Conservation (phyloP, 192 early-diverging fungal species). For the Entrophospora sp. region DNA sequence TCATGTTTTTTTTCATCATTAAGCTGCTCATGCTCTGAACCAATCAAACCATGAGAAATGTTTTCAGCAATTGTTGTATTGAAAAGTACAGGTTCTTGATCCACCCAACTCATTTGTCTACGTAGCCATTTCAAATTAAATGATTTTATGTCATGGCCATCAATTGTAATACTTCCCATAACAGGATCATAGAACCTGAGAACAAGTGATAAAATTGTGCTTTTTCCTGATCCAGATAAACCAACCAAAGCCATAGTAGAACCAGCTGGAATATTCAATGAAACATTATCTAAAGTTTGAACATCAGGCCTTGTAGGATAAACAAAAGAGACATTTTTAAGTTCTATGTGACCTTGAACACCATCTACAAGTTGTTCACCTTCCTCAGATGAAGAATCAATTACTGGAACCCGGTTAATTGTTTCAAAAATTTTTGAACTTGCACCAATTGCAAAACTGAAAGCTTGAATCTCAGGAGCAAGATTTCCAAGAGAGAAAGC, state of each 20-base stretch:
- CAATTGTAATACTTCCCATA: constrained; percentile 69
- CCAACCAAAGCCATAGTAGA: constrained; percentile 86
- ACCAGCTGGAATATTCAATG: constrained; percentile 78
- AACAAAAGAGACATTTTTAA: constrained; percentile 71
- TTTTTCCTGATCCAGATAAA: constrained; percentile 85
- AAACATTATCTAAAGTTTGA: constrained; percentile 50
- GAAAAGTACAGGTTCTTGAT: constrained; percentile 54
- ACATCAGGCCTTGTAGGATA: constrained; percentile 63
- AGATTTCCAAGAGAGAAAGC: constrained; percentile 61
- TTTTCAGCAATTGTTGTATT: constrained; percentile 41
- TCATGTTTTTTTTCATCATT: neutral
- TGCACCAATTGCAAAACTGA: constrained; percentile 72
- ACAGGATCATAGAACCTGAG: constrained; percentile 91
- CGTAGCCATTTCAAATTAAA: constrained; percentile 58
- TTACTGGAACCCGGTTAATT: constrained; percentile 72
- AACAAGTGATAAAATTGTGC: constrained; percentile 75
- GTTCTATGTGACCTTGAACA: constrained; percentile 33
- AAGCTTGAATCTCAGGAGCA: constrained; percentile 57
- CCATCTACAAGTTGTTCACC: constrained; percentile 31
- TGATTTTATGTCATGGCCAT: constrained; percentile 84
- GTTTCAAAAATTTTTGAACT: constrained; percentile 72
- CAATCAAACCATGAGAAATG: neutral
- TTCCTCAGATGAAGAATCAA: constrained; percentile 53
- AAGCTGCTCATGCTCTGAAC: neutral
- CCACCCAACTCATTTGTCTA: constrained; percentile 61